phyloP scores from a whole-genome alignment of 2,329 filamentous ascomycete genomes.

The Pezizomycotina sp. region DNA sequence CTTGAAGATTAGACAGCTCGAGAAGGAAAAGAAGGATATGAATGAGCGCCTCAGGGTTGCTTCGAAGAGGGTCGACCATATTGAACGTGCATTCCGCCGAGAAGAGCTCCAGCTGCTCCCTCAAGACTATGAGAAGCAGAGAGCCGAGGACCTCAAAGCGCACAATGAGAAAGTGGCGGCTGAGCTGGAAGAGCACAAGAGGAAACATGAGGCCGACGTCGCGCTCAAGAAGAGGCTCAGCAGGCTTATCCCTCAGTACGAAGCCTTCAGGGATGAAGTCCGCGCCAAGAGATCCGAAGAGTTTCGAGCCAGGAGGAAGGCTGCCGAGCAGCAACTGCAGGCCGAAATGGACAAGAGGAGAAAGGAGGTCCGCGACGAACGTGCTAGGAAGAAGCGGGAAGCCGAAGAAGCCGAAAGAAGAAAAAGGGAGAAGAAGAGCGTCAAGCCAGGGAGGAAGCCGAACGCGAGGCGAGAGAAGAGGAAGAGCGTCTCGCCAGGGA shows the following conservation, averaged over 20 bases:
- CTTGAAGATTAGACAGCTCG: conserved; percentile 90
- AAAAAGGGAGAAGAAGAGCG: conserved; percentile 76
- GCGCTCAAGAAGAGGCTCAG: conserved; percentile 84
- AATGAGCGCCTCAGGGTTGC: conserved; percentile 80
- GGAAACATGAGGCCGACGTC: conserved; percentile 81
- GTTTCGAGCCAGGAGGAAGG: conserved; percentile 84
- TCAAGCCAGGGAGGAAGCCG: conserved; percentile 63
- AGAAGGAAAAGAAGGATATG: conserved; percentile 95
- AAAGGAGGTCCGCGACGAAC: conserved; percentile 73
- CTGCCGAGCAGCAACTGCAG: conserved; percentile 84
- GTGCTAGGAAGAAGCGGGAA: conserved; percentile 67
- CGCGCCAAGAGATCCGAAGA: conserved; percentile 80
- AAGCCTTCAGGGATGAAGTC: conserved; percentile 64
- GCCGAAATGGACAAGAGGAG: conserved; percentile 74
- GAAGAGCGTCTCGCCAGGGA: conserved; percentile 49
- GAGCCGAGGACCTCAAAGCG: conserved; percentile 56
- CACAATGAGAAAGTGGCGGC: conserved; percentile 67
- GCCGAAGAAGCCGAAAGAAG: conserved; percentile 67
- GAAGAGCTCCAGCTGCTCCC: conserved; percentile 86
- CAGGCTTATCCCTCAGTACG: conserved; percentile 70
- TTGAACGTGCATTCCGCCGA: conserved; percentile 90
- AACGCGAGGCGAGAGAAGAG: conserved; percentile 63
- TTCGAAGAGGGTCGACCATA: conserved; percentile 87
- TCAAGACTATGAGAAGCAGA: conserved; percentile 71
- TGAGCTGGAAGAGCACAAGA: conserved; percentile 62